Conservation (phyloP, 768 basidiomycete genomes). For the Lentinula edodes region DNA sequence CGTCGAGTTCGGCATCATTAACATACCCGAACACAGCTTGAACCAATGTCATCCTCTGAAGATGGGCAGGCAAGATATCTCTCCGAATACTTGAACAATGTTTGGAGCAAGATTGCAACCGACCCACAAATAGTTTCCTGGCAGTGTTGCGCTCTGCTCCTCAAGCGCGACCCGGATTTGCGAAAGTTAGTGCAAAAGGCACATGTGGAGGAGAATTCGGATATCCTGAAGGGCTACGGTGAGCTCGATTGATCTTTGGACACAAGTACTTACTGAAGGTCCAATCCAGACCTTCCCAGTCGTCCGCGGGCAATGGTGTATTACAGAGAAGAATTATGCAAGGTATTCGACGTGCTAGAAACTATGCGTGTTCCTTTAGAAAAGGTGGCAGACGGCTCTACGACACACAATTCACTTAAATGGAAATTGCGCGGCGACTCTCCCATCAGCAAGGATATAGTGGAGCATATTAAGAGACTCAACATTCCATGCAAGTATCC, state of each 20-base stretch:
- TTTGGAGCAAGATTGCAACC: not conserved
- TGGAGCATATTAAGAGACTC: not conserved
- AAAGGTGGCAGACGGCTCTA: not conserved
- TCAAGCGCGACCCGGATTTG: not conserved
- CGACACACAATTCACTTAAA: not conserved
- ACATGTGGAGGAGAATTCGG: not conserved
- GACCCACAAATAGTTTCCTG: not conserved
- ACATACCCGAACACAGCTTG: too few relatives aligned
- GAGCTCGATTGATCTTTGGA: not conserved
- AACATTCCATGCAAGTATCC: not conserved
- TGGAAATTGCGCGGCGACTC: not conserved
- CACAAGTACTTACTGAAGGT: not conserved
- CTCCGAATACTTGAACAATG: not conserved
- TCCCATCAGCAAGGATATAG: not conserved
- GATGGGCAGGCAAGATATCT: not conserved
- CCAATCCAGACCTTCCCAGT: not conserved
- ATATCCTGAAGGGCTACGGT: not conserved
- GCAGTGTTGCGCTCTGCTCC: not conserved
- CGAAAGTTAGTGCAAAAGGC: not conserved
- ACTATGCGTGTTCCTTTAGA: not conserved
- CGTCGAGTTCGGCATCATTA: too few relatives aligned
- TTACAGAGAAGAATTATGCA: not conserved
- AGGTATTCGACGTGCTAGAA: not conserved
- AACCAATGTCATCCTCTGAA: not conserved
- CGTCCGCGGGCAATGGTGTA: not conserved